Evolutionary conservation across 345 rosid species (phyloP).

Genomic region (Dipteronia dyeriana): DNA sequence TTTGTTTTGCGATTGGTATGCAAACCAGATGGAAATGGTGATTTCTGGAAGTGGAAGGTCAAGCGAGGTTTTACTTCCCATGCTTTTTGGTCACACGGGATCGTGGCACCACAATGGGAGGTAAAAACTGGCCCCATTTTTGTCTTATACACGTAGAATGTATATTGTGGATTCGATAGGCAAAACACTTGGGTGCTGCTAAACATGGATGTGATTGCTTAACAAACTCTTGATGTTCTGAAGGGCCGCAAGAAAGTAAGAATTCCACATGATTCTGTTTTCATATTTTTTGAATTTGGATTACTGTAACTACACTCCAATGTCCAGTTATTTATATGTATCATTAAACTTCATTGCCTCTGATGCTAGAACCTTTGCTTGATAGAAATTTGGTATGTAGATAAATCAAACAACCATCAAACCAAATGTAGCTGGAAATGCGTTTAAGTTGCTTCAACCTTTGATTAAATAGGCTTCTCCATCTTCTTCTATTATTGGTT

Average conservation of each 20-base stretch:
- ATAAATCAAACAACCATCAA: not conserved
- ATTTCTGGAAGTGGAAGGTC: conserved; percentile 14
- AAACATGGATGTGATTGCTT: conserved; percentile 6
- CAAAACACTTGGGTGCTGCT: conserved; percentile 6
- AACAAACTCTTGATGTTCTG: conserved; percentile 21
- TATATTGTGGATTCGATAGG: conserved; percentile 22
- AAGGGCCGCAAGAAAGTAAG: conserved; percentile 4
- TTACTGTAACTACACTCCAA: conserved; percentile 14
- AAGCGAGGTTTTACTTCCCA: conserved; percentile 16
- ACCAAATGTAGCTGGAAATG: not conserved
- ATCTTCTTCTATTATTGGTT: not conserved
- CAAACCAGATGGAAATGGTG: conserved; percentile 23
- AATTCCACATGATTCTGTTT: conserved; percentile 18
- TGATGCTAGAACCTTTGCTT: not conserved
- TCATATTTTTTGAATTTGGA: conserved; percentile 9
- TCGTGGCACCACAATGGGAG: conserved; percentile 13
- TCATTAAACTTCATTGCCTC: conserved; percentile 7
- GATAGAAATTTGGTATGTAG: conserved; percentile 1
- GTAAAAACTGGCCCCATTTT: conserved; percentile 18
- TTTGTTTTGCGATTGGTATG: conserved; percentile 11
- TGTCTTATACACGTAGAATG: conserved; percentile 12
- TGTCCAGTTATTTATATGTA: conserved; percentile 19
- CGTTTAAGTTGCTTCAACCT: not conserved
- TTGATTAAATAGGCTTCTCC: not conserved
- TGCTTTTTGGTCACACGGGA: conserved; percentile 10